Base-by-base conservation (phyloP, 108 stramenopile species). In the Chaetoceros muelleri region DNA sequence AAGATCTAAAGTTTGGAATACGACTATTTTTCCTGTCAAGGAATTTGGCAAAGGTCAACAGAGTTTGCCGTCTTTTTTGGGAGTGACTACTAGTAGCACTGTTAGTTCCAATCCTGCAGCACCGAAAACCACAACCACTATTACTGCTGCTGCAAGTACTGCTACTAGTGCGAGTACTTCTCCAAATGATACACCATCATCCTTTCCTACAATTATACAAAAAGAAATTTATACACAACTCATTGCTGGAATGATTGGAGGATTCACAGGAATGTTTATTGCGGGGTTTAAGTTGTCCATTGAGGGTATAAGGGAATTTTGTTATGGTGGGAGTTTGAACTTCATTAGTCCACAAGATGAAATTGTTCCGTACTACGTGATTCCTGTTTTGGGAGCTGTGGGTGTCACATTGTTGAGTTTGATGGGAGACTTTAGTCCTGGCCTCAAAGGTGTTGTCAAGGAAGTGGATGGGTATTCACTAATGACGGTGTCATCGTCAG, bases 231-330 rank as follows among this genome's bases (percentile, higher is more conserved):
- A 73, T 60, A 64, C 74, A 40, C 69, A 74, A 40, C 57, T 59
- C 18, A 73, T 71, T 23, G 77, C 86, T 17, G 80, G 65, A 5
- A 29, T 77, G 8, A 76, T 90, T n/a, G 88, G 88, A 1, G 48
- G 71, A 27, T 26, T 72, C 48, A 73, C 81, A 18, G 88, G 84
- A 8, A 57, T 78, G 27, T 58, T 64, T 24, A 75, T 90, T 27
- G 73, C 79, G 28, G 52, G 64, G 25, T 90, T 90, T 69, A 90
- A 90, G 66, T 58, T 81, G 44, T 58, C 75, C 23, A 81, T 85
- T 21, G 84, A 85, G 46, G 55, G 48, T 30, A 62, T 83, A 22
- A 63, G 78, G 16, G 66, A 74, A 62, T 34, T 66, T 17, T 62
- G 59, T n/a, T 81, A 84, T 58, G 65, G 65, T 3, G 65, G 69